phyloP scores from a whole-genome alignment of 2,329 filamentous ascomycete genomes.

The Colletotrichum lindemuthianum region DNA sequence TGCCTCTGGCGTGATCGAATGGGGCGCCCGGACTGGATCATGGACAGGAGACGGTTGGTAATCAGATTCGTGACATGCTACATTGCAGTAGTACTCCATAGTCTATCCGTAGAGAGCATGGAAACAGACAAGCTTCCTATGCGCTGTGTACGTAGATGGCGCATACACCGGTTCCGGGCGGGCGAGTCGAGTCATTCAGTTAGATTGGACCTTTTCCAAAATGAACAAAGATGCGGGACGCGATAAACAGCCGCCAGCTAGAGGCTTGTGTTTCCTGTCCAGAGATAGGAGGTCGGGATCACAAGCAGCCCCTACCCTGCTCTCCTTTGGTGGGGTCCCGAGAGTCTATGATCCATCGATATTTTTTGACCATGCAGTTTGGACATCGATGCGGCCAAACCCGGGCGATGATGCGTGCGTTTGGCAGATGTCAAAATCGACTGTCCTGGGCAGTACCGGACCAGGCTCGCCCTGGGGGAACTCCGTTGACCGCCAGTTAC shows the following conservation, averaged over 20 bases:
- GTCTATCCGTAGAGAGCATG: slow-evolving; percentile 3
- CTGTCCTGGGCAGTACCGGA: background rate
- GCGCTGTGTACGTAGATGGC: slow-evolving; percentile 26
- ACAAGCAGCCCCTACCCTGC: slow-evolving; percentile 31
- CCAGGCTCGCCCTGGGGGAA: background rate
- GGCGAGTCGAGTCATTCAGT: slow-evolving; percentile 21
- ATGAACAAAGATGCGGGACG: slow-evolving; percentile 32
- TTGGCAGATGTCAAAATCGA: slow-evolving; percentile 32
- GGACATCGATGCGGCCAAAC: slow-evolving; percentile 32
- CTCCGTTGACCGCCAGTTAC: slow-evolving; percentile 8
- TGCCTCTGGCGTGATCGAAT: slow-evolving; percentile 37
- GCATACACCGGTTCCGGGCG: slow-evolving; percentile 20
- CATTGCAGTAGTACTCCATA: background rate
- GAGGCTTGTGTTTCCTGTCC: slow-evolving; percentile 6
- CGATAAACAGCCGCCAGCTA: slow-evolving; percentile 12
- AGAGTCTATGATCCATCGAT: slow-evolving; percentile 36
- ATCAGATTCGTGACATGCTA: slow-evolving; percentile 23
- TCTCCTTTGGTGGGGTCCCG: slow-evolving; percentile 30
- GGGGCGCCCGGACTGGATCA: slow-evolving; percentile 23
- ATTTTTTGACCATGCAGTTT: slow-evolving; percentile 18
- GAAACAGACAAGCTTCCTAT: slow-evolving; percentile 10
- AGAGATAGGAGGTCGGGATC: slow-evolving; percentile 29
- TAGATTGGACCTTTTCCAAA: slow-evolving; percentile 5
- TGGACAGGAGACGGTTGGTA: slow-evolving; percentile 28
- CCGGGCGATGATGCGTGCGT: slow-evolving; percentile 30